Conservation (phyloP, 2,329 filamentous ascomycete genomes). For the Fusarium fujikuroi region DNA sequence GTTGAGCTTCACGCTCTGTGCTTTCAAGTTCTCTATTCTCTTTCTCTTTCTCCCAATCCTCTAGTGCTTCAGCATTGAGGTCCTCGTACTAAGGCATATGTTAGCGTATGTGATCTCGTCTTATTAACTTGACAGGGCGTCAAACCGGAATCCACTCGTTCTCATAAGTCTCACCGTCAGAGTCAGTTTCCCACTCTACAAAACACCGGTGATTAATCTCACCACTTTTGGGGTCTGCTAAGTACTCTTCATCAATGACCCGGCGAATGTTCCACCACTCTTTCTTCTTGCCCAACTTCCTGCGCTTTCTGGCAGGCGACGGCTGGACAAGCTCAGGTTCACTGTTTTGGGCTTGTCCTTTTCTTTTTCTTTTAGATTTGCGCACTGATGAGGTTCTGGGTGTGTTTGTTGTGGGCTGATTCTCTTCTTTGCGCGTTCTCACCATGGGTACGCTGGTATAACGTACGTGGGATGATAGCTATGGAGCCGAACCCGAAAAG, state of each 20-base stretch:
- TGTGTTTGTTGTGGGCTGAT: conserved; percentile 33
- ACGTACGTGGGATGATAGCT: conserved; percentile 14
- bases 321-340: conserved; percentile 1
- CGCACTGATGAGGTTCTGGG: conserved; percentile 30
- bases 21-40: conserved; percentile 2
- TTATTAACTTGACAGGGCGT: neutral
- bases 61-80: conserved; percentile 46
- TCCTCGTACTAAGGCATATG: conserved; percentile 40
- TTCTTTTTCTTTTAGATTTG: conserved; percentile 26
- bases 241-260: conserved; percentile 50
- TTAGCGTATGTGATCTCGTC: conserved; percentile 36
- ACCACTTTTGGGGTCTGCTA: conserved; percentile 1
- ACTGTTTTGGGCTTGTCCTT: conserved; percentile 8
- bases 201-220: conserved; percentile 48
- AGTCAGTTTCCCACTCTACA: conserved; percentile 53
- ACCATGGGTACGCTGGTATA: conserved; percentile 48
- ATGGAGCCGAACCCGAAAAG: conserved; percentile 4
- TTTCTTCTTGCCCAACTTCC: conserved; percentile 9
- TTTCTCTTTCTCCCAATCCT: conserved; percentile 47
- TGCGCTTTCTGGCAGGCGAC: conserved; percentile 12
- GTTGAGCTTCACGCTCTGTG: neutral
- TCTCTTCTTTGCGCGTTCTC: conserved; percentile 41
- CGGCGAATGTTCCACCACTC: conserved; percentile 50
- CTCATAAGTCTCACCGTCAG: conserved; percentile 48
- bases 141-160: conserved; percentile 50